Conservation (phyloP, 257 asterid genomes). For the Jaltomata sinuosa region DNA sequence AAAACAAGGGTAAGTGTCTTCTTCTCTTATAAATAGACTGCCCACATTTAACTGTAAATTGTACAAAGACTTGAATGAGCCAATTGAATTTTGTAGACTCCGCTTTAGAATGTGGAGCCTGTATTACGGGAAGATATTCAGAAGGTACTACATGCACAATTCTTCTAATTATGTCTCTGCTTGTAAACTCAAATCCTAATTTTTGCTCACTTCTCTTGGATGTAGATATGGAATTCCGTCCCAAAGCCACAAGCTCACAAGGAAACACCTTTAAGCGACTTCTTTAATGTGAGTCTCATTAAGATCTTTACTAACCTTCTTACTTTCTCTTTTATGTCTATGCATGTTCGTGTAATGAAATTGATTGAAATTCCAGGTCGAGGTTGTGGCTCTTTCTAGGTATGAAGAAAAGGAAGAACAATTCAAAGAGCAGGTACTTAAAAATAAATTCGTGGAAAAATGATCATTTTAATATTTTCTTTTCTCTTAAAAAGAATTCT, state of each 20-base stretch:
- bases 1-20: constrained; percentile 56
- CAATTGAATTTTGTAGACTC: constrained; percentile 38
- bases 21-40: neutral
- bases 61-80: too few relatives aligned
- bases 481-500: neutral
- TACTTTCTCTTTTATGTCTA: neutral
- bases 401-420: constrained; percentile 76
- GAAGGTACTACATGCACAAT: constrained; percentile 37
- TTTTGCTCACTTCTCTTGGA: neutral
- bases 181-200: neutral
- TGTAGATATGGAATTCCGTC: constrained; percentile 91
- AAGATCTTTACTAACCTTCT: neutral
- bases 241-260: constrained; percentile 86
- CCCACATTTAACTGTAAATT: neutral
- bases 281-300: constrained; percentile 14
- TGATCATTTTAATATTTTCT: neutral
- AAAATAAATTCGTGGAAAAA: neutral
- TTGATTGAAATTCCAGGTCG: constrained; percentile 37
- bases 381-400: constrained; percentile 74
- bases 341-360: neutral
- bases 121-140: constrained; percentile 80
- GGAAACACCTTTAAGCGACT: constrained; percentile 83
- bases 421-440: constrained; percentile 61
- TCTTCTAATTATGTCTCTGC: neutral
- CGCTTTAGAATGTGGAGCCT: constrained; percentile 80